These are phyloP conservation scores for Hypsizygus marmoreus DNA, from an alignment of 768 basidiomycete genomes.

Conservation along the genomic window DNA sequence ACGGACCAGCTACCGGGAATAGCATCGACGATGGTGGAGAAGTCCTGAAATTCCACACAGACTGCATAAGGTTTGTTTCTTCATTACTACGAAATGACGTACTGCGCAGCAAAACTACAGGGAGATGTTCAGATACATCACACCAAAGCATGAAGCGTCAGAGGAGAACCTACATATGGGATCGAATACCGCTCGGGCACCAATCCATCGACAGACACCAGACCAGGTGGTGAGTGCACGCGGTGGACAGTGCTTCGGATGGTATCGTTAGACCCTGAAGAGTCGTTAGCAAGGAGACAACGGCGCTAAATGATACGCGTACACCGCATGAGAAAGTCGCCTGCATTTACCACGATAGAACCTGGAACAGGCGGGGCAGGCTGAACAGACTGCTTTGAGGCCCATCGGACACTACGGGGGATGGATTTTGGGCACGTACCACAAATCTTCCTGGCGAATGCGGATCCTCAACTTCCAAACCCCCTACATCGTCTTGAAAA, in stretches of 20 bases:
- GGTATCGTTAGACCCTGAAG: conserved; percentile 44
- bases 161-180: conserved; percentile 48
- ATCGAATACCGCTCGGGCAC: conserved; percentile 61
- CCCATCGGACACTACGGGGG: neutral
- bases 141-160: neutral
- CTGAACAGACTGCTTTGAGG: conserved; percentile 15
- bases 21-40: conserved; percentile 45
- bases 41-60: too few relatives aligned
- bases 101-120: conserved; percentile 36
- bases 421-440: conserved; percentile 20
- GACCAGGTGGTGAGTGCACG: conserved; percentile 42
- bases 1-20: conserved; percentile 53
- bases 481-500: conserved; percentile 62
- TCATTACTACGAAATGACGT: too few relatives aligned
- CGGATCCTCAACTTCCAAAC: conserved; percentile 63
- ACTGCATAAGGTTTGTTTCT: too few relatives aligned
- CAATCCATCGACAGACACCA: conserved; percentile 28
- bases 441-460: conserved; percentile 42
- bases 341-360: conserved; percentile 52
- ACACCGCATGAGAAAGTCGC: conserved; percentile 54
- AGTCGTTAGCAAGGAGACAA: neutral
- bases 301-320: conserved; percentile 8
- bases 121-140: neutral
- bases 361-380: conserved; percentile 45
- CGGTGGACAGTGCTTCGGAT: conserved; percentile 56